Evolutionary conservation across 208 protist species (phyloP).

Genomic region (Leishmania amazonensis): DNA sequence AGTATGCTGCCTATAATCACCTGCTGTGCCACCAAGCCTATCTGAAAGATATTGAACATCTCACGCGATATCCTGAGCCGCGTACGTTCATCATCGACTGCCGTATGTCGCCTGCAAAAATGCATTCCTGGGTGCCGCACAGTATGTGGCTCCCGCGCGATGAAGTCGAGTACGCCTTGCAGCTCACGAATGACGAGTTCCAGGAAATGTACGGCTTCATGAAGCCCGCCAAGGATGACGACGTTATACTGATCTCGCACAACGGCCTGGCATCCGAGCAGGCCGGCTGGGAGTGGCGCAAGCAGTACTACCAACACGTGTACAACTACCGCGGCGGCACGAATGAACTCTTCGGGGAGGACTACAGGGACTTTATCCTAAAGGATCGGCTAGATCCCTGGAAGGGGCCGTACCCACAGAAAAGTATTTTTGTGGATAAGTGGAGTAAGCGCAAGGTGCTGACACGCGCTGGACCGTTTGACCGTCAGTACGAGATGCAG

Average conservation of each 20-base stretch:
- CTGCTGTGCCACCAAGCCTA: slow-evolving; percentile 89
- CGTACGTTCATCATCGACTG: slow-evolving; percentile 83
- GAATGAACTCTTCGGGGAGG: slow-evolving; percentile 88
- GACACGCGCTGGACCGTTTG: slow-evolving; percentile 84
- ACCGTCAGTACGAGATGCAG: slow-evolving; percentile 93
- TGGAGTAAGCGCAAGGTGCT: slow-evolving; percentile 92
- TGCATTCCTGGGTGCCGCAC: slow-evolving; percentile 90
- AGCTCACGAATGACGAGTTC: slow-evolving; percentile 86
- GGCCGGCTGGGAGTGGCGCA: slow-evolving; percentile 89
- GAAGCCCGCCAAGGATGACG: slow-evolving; percentile 70
- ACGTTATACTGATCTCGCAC: slow-evolving; percentile 91
- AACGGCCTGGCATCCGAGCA: slow-evolving; percentile 87
- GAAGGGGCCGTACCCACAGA: slow-evolving; percentile 92
- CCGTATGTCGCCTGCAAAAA: slow-evolving; percentile 62
- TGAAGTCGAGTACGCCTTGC: slow-evolving; percentile 90
- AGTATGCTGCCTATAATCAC: slow-evolving; percentile 81
- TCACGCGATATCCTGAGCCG: slow-evolving; percentile 75
- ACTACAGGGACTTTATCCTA: slow-evolving; percentile 75
- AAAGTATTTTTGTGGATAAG: slow-evolving; percentile 90
- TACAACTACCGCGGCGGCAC: slow-evolving; percentile 92
- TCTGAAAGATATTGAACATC: slow-evolving; percentile 79
- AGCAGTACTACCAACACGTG: slow-evolving; percentile 89
- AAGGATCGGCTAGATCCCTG: slow-evolving; percentile 81
- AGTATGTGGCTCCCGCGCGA: slow-evolving; percentile 89
- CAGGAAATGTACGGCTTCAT: slow-evolving; percentile 89